Evolutionary conservation across 75 land plant species (phyloP).

Genomic region (Gnetum montanum): DNA sequence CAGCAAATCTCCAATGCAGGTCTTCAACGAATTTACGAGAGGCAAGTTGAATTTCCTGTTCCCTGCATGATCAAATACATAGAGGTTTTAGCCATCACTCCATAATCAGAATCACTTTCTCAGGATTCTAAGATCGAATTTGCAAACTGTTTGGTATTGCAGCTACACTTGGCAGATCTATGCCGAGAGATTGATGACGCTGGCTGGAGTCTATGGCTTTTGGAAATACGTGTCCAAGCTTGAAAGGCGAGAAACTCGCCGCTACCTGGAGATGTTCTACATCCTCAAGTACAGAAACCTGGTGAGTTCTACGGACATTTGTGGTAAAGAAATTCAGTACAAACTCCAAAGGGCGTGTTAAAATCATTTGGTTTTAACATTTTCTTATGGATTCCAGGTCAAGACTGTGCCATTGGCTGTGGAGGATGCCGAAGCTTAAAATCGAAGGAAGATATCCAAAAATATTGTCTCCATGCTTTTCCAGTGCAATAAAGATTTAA

Average conservation of each 20-base stretch:
- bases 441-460: too few species aligned
- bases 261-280: slow-evolving; percentile 70
- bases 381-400: slow-evolving; percentile 2
- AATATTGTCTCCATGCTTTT: too few species aligned
- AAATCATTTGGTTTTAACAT: not conserved
- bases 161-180: slow-evolving; percentile 62
- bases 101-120: too few species aligned
- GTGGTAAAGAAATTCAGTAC: not conserved
- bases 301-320: slow-evolving; percentile 17
- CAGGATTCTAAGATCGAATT: too few species aligned
- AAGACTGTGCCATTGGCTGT: slow-evolving; percentile 9
- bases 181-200: slow-evolving; percentile 55
- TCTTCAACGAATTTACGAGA: slow-evolving; percentile 39
- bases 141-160: not conserved
- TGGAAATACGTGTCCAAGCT: slow-evolving; percentile 67
- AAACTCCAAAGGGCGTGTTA: not conserved
- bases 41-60: slow-evolving; percentile 17
- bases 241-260: slow-evolving; percentile 46
- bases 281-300: slow-evolving; percentile 44
- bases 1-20: slow-evolving; percentile 34
- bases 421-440: too few species aligned
- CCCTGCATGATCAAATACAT: not conserved
- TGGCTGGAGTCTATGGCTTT: slow-evolving; percentile 60
- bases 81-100: too few species aligned
- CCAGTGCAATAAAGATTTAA: too few species aligned